phyloP scores from a whole-genome alignment of 805 yeast species.

The Suhomyces emberorum region DNA sequence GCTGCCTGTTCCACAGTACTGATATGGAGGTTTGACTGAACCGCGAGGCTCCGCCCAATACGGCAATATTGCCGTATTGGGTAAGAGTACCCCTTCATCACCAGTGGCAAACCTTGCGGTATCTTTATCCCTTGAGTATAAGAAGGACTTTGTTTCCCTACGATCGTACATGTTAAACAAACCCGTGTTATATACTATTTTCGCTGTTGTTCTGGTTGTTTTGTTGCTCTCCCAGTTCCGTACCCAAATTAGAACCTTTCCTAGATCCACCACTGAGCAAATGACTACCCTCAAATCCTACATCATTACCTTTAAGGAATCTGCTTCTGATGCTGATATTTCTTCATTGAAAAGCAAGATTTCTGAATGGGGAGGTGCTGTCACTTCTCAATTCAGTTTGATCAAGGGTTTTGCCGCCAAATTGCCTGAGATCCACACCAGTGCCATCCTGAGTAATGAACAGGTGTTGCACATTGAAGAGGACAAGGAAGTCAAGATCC shows the following conservation, averaged over 20 bases:
- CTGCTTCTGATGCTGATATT: conserved; percentile 39
- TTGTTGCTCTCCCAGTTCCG: background rate
- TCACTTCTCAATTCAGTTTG: conserved; percentile 57
- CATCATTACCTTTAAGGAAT: conserved; percentile 47
- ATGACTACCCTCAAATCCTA: conserved; percentile 33
- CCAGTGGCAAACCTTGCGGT: conserved; percentile 3
- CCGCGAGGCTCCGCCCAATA: too few species aligned
- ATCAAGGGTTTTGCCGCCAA: conserved; percentile 66
- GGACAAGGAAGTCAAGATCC: conserved; percentile 60
- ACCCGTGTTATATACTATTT: background rate
- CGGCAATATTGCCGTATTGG: conserved; percentile 3
- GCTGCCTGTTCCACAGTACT: too few species aligned
- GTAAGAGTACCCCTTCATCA: conserved; percentile 3
- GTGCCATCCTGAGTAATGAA: conserved; percentile 45
- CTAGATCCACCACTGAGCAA: conserved; percentile 1
- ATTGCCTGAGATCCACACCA: conserved; percentile 52
- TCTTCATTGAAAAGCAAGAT: conserved; percentile 46
- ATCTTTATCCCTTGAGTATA: background rate
- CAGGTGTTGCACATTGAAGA: conserved; percentile 62
- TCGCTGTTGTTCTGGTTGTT: conserved; percentile 7
- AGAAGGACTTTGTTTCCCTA: background rate
- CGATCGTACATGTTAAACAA: background rate
- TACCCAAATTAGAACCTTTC: background rate
- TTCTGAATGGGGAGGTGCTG: conserved; percentile 53
- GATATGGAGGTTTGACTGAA: too few species aligned